Evolutionary conservation across 345 rosid species (phyloP).

Genomic region (Eucalyptus camaldulensis): DNA sequence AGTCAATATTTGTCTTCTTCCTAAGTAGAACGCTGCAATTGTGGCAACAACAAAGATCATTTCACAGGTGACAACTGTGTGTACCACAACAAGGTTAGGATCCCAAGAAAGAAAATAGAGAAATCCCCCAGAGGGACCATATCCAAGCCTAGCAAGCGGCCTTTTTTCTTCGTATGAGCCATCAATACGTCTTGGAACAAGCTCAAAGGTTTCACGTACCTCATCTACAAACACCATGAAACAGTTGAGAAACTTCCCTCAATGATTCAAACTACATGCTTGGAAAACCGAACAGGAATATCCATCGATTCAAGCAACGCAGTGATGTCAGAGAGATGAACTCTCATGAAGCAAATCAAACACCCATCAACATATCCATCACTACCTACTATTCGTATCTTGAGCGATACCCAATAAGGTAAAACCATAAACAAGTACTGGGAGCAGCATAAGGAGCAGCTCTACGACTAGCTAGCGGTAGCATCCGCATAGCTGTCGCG

Average conservation of each 20-base stretch:
- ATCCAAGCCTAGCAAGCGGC: conserved; percentile 76
- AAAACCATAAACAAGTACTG: not conserved
- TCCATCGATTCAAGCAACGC: not conserved
- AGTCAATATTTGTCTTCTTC: conserved; percentile 45
- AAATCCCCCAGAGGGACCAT: conserved; percentile 2
- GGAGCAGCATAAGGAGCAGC: too few relatives aligned
- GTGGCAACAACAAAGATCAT: not conserved
- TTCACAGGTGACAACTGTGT: not conserved
- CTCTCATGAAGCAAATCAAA: not conserved
- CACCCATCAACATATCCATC: not conserved
- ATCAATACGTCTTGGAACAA: conserved; percentile 40
- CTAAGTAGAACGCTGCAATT: conserved; percentile 65
- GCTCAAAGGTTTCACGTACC: conserved; percentile 45
- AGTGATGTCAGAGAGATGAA: not conserved
- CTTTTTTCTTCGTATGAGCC: conserved; percentile 14
- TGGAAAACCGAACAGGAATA: not conserved
- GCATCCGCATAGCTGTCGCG: not conserved
- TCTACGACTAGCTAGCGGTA: not conserved
- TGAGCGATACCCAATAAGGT: not conserved
- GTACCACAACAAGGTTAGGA: not conserved
- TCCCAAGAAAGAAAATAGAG: not conserved
- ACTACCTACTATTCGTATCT: not conserved
- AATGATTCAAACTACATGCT: not conserved
- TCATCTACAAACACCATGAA: conserved; percentile 29
- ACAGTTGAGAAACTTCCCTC: not conserved